These are phyloP conservation scores for Astrothelium macrocarpum DNA, from an alignment of 495 filamentous ascomycete species.

Conservation along the genomic window DNA sequence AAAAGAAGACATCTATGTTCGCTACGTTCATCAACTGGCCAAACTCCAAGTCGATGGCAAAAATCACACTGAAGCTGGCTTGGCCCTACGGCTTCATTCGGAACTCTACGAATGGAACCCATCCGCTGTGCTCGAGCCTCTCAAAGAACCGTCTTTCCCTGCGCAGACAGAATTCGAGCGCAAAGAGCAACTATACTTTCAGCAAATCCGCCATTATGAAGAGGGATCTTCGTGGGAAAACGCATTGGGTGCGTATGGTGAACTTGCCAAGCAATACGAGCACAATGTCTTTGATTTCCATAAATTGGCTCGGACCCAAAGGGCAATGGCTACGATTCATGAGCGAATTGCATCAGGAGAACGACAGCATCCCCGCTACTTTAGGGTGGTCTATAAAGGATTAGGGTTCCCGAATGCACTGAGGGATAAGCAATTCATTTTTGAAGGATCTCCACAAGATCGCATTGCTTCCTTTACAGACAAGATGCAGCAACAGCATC, in stretches of 20 bases:
- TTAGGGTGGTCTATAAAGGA: slow-evolving; percentile 83
- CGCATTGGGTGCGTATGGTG: slow-evolving; percentile 81
- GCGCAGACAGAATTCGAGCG: slow-evolving; percentile 85
- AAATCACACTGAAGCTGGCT: slow-evolving; percentile 82
- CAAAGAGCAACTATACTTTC: slow-evolving; percentile 84
- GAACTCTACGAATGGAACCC: slow-evolving; percentile 91
- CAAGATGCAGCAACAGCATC: slow-evolving; percentile 85
- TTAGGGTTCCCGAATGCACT: slow-evolving; percentile 76
- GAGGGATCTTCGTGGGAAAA: slow-evolving; percentile 87
- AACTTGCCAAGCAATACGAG: slow-evolving; percentile 85
- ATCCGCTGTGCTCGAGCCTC: slow-evolving; percentile 51
- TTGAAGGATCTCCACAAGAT: slow-evolving; percentile 70
- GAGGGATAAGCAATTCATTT: slow-evolving; percentile 88
- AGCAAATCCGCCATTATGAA: slow-evolving; percentile 90
- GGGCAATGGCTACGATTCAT: slow-evolving; percentile 89
- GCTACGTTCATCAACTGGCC: slow-evolving; percentile 91
- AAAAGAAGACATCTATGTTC: slow-evolving; percentile 92
- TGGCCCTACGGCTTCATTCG: slow-evolving; percentile 77
- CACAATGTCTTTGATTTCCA: slow-evolving; percentile 79
- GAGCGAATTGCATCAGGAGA: slow-evolving; percentile 77
- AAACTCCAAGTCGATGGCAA: slow-evolving; percentile 61
- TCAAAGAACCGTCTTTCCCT: slow-evolving; percentile 65
- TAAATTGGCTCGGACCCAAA: slow-evolving; percentile 78
- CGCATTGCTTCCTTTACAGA: slow-evolving; percentile 76
- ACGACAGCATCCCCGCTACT: slow-evolving; percentile 71